A percentile compares a stretch with the other conserved stretches of the same genome.
Evolutionary conservation across 805 yeast species (phyloP).

Genomic region (Zygotorulaspora florentina): DNA sequence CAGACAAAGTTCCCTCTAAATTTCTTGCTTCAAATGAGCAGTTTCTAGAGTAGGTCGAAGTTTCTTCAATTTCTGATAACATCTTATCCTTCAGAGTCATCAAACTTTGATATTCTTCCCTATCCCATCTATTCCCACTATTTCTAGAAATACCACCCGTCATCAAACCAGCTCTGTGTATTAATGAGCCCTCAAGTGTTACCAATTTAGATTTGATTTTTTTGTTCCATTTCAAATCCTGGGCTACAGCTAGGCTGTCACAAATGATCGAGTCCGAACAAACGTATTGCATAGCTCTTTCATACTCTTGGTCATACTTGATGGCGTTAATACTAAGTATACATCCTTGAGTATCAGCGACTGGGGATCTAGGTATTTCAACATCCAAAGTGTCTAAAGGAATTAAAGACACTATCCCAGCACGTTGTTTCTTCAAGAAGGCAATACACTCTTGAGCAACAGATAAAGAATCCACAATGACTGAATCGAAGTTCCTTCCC

Average conservation of each 20-base stretch:
- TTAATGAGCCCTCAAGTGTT: constrained; percentile 77
- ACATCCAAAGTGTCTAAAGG: constrained; percentile 77
- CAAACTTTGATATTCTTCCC: constrained; percentile 55
- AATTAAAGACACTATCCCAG: constrained; percentile 81
- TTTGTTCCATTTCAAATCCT: constrained; percentile 63
- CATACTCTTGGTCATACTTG: constrained; percentile 61
- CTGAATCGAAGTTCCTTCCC: constrained; percentile 76
- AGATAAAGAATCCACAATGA: constrained; percentile 69
- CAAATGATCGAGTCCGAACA: constrained; percentile 78
- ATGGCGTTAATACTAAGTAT: constrained; percentile 63
- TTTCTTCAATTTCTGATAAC: constrained; percentile 40
- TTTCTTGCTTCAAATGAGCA: constrained; percentile 54
- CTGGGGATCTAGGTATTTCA: constrained; percentile 49
- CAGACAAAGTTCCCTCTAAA: constrained; percentile 51
- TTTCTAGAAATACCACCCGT: constrained; percentile 76
- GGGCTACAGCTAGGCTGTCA: constrained; percentile 65
- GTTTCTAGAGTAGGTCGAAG: constrained; percentile 42
- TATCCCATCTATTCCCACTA: constrained; percentile 61
- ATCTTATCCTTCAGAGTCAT: constrained; percentile 49
- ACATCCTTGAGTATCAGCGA: constrained; percentile 22
- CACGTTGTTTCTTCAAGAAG: constrained; percentile 75
- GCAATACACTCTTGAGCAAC: constrained; percentile 74
- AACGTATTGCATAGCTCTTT: constrained; percentile 73
- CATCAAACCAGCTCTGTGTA: constrained; percentile 84
- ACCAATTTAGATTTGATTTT: constrained; percentile 62